phyloP scores from a whole-genome alignment of 192 early-diverging fungal genomes.

The Backusella australiensis region DNA sequence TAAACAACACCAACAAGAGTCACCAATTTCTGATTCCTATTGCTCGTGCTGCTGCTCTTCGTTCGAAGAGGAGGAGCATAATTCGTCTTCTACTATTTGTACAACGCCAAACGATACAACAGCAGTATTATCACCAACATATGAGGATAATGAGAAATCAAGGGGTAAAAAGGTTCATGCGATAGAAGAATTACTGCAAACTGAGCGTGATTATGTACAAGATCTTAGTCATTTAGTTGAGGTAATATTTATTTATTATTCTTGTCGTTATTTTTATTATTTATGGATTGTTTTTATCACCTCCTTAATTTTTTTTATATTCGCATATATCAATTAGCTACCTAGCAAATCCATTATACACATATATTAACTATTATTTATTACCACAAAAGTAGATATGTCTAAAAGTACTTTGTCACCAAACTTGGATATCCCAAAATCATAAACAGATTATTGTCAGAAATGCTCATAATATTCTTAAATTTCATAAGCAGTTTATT shows the following conservation, averaged over 20 bases:
- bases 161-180: conserved; percentile 24
- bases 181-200: conserved; percentile 30
- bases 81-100: neutral
- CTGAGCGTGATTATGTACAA: conserved; percentile 29
- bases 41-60: conserved; percentile 2
- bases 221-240: conserved; percentile 28
- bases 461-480: conserved; percentile 20
- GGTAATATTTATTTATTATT: conserved; percentile 11
- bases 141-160: neutral
- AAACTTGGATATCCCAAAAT: conserved; percentile 24
- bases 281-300: neutral
- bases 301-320: neutral
- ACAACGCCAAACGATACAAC: conserved; percentile 1
- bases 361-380: neutral
- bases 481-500: conserved; percentile 20
- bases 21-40: neutral
- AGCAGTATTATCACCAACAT: neutral
- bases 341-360: neutral
- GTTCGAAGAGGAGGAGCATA: neutral
- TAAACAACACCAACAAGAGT: neutral
- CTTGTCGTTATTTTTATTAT: conserved; percentile 5
- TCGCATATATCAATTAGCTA: neutral
- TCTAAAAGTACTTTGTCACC: conserved; percentile 11
- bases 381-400: conserved; percentile 8
- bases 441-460: conserved; percentile 20